Percentiles rank a stretch among this genome's conserved stretches.
phyloP scores from a whole-genome alignment of 225 moss, liverwort and hornwort species.

The Lunularia cruciata region DNA sequence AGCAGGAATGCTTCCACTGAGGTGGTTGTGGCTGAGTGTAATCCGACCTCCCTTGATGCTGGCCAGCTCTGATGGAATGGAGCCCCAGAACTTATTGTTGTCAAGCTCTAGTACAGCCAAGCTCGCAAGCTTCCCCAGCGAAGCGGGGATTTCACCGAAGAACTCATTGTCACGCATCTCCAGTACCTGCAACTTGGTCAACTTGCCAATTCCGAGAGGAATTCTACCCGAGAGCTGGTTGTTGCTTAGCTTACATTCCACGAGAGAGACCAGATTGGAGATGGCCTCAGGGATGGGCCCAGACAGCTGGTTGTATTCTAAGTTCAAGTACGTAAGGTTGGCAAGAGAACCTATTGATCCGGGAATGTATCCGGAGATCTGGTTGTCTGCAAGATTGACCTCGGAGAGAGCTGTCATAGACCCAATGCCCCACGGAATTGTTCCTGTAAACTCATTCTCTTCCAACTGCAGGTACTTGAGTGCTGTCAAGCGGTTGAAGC shows the following conservation, averaged over 20 bases:
- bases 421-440: constrained; percentile 21
- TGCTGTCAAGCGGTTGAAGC: constrained; percentile 37
- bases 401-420: neutral
- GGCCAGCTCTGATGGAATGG: constrained; percentile 43
- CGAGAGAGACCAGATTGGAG: constrained; percentile 48
- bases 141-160: constrained; percentile 54
- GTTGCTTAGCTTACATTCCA: constrained; percentile 28
- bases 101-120: constrained; percentile 34
- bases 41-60: constrained; percentile 9
- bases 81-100: constrained; percentile 52
- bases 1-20: constrained; percentile 58
- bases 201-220: constrained; percentile 47
- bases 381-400: constrained; percentile 7
- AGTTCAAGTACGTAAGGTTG: constrained; percentile 9
- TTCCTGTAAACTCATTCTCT: constrained; percentile 5
- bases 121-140: constrained; percentile 30
- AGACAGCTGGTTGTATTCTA: constrained; percentile 45
- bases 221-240: constrained; percentile 57
- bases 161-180: constrained; percentile 54
- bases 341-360: constrained; percentile 6
- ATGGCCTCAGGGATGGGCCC: constrained; percentile 52
- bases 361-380: constrained; percentile 23
- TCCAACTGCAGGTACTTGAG: constrained; percentile 21
- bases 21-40: constrained; percentile 41
- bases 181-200: constrained; percentile 43